Conservation (phyloP, 1,284 basidiomycete species). For the Tausonia pullulans region DNA sequence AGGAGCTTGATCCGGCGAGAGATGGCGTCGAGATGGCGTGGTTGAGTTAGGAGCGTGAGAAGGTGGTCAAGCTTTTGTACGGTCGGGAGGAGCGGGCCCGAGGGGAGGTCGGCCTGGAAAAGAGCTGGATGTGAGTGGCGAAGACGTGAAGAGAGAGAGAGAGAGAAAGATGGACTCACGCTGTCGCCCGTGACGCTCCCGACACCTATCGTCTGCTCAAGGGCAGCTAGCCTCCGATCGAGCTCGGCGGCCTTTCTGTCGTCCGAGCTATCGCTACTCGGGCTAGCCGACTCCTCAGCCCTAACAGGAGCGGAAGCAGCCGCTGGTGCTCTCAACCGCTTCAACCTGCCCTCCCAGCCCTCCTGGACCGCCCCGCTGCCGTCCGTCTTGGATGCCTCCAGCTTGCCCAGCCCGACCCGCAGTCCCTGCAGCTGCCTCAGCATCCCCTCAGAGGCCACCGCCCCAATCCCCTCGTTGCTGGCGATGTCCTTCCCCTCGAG, state of each 20-base stretch:
- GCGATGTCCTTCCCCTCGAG: background rate
- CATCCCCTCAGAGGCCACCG: background rate
- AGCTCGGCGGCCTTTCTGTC: slow-evolving; percentile 46
- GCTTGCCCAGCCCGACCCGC: background rate
- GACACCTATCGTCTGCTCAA: slow-evolving; percentile 66
- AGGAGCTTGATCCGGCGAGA: slow-evolving; percentile 86
- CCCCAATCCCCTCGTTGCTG: slow-evolving; percentile 13
- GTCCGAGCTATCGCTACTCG: background rate
- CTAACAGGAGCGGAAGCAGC: no score
- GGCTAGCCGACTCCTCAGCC: no score
- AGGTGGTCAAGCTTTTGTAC: slow-evolving; percentile 64
- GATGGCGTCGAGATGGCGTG: slow-evolving; percentile 92
- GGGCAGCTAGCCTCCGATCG: slow-evolving; percentile 62
- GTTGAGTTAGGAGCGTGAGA: slow-evolving; percentile 79
- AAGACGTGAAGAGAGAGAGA: background rate
- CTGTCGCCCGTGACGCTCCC: slow-evolving; percentile 25
- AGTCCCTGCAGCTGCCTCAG: slow-evolving; percentile 47
- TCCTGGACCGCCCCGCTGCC: background rate
- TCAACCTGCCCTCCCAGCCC: slow-evolving; percentile 8
- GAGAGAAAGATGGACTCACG: slow-evolving; percentile 12
- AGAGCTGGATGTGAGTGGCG: background rate
- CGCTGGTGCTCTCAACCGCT: background rate
- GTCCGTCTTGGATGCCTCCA: background rate
- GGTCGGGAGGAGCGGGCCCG: slow-evolving; percentile 68
- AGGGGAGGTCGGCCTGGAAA: slow-evolving; percentile 49